Percentiles rank a stretch among this genome's conserved stretches.
These are phyloP conservation scores for Neoscytalidium dimidiatum DNA, from an alignment of 2,329 filamentous ascomycete genomes.

Conservation along the genomic window DNA sequence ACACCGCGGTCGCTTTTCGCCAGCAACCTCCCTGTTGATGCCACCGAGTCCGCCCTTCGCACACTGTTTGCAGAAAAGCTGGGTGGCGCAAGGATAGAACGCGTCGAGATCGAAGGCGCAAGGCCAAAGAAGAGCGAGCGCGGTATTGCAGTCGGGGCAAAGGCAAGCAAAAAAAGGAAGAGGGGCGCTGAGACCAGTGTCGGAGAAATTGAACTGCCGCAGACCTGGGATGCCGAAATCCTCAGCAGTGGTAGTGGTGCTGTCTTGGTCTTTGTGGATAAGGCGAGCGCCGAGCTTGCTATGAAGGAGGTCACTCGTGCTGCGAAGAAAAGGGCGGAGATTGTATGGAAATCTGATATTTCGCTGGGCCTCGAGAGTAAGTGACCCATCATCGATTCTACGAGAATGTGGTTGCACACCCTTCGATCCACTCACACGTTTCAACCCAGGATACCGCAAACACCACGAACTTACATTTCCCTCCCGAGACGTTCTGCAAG, in stretches of 20 bases:
- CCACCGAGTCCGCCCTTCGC: conserved; percentile 75
- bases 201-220: conserved; percentile 58
- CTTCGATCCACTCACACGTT: neutral
- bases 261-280: conserved; percentile 81
- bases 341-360: conserved; percentile 65
- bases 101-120: conserved; percentile 71
- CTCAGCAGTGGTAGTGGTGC: conserved; percentile 76
- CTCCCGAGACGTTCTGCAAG: conserved; percentile 65
- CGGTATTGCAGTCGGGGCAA: conserved; percentile 27
- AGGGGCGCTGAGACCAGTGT: conserved; percentile 40
- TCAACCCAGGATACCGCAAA: conserved; percentile 52
- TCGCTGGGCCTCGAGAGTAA: conserved; percentile 55
- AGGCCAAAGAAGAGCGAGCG: conserved; percentile 43
- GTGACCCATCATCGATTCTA: conserved; percentile 20
- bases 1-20: conserved; percentile 80
- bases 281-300: conserved; percentile 72
- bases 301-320: conserved; percentile 72
- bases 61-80: conserved; percentile 74
- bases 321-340: conserved; percentile 57
- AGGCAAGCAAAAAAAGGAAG: conserved; percentile 58
- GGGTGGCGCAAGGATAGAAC: conserved; percentile 76
- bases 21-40: conserved; percentile 86
- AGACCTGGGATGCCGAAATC: conserved; percentile 71
- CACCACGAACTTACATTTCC: conserved; percentile 76
- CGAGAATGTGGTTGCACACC: neutral